Evolutionary conservation across 2,329 filamentous ascomycete genomes (phyloP), one percentile per base, ranked within the genome.

Genomic region (Stagonosporopsis chrysanthemi): DNA sequence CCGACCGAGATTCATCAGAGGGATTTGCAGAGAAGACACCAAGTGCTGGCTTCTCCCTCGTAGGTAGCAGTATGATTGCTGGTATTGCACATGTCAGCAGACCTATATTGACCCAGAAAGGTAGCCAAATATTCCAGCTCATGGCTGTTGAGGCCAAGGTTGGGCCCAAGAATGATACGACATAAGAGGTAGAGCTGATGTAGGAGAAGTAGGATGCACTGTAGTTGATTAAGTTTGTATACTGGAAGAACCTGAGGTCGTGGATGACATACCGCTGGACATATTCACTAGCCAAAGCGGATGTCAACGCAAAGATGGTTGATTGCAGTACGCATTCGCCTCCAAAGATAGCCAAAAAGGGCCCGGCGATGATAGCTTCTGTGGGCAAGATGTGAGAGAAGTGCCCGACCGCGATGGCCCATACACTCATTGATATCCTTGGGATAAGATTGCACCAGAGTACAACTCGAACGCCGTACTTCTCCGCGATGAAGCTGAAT

Each of bases 271-370:
- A 71, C 72, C 70, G 58, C 44, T 75, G 62, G 11, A 74, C 68
- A 58, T 75, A 72, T 45, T 74, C 72, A 35, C 53, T 53, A 1
- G 72, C 60, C 40, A 77, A 53, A 1, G 69, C 65, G 2, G 73
- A 74, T 7, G 73, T 75, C 45, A 77, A 40, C 5, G 72, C 65
- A 22, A 74, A 74, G 3, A 76, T 58, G 1, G 73, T 73, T 1
- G 74, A 75, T 17, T 69, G 66, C 35, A 77, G 70, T 2, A 76
- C 74, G 42, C 75, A 77, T 43, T 76, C 73, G 2, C 72, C 70
- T 5, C 75, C 75, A 6, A 77, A 44, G 0, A 76, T 41, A 12
- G 69, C 63, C 14, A 75, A 58, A 19, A 75, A 69, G 0, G 75
- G 73, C 0, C 68, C 67, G 0, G 61, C 62, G 26, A 76, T 62